Conservation (phyloP, 345 rosid species). For the Microthlaspi erraticum region DNA sequence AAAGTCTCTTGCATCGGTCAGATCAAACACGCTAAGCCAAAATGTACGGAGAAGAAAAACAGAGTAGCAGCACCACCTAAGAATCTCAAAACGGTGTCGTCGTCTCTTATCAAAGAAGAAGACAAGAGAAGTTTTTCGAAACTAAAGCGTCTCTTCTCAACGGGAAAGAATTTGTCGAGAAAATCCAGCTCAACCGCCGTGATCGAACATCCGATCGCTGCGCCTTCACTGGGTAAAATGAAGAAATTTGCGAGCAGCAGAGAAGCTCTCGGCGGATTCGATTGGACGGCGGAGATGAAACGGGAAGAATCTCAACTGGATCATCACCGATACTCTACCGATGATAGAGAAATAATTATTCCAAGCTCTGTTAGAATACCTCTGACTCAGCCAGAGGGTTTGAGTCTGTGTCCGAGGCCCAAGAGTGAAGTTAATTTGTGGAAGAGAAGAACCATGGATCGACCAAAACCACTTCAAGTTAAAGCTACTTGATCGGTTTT, state of each 20-base stretch:
- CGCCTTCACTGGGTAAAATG: constrained; percentile 58
- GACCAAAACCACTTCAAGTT: constrained; percentile 67
- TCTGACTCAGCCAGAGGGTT: constrained; percentile 6
- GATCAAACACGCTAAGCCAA: constrained; percentile 55
- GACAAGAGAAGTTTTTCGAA: constrained; percentile 37
- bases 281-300: constrained; percentile 65
- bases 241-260: constrained; percentile 76
- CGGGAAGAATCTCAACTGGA: constrained; percentile 25
- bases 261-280: constrained; percentile 56
- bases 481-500: constrained; percentile 26
- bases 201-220: constrained; percentile 42
- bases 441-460: constrained; percentile 80
- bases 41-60: constrained; percentile 35
- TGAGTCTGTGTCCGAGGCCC: constrained; percentile 22
- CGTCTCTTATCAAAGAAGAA: constrained; percentile 29
- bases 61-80: constrained; percentile 21
- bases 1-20: constrained; percentile 95
- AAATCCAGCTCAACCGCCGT: constrained; percentile 40
- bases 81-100: constrained; percentile 15
- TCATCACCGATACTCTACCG: background rate
- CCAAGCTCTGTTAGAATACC: constrained; percentile 24
- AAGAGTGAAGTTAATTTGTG: constrained; percentile 72
- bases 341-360: constrained; percentile 21
- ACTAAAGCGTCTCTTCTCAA: constrained; percentile 53
- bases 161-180: constrained; percentile 19